Base-by-base conservation (phyloP, 352 stramenopile genomes). In the Thraustotheca clavata region DNA sequence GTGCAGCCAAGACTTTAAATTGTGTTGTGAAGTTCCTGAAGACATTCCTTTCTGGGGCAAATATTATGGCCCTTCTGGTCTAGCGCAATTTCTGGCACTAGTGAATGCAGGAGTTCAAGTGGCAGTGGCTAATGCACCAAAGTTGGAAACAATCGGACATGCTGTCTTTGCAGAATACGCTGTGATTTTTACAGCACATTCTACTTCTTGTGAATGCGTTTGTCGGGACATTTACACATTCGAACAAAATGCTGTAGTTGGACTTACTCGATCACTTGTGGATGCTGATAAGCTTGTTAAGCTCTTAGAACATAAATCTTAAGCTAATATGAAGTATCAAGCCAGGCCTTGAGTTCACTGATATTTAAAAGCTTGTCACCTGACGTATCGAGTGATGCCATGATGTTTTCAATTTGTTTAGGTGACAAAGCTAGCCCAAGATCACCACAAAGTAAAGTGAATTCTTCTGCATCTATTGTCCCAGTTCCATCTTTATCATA, bases 141-240 rank as follows among this genome's bases (percentile, higher is more conserved):
- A 65, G 32, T 79, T 88, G 14, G 76, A 88, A 49, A 76, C 79
- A 6, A 89, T 80, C 41, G 79, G 79, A 0, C 87, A 88, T 62
- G 87, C 80, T 2, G 83, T 91, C 32, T 84, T 89, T 32, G 76
- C 89, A 33, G 83, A 91, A 40, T 91, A 89, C 48, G 76, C 88
- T 2, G 75, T 76, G 0, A 89, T 70, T 3, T 82, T 91, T 29
- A 67, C 79, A 35, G 68, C 74, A 49, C 68, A 73, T 60, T 36
- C 47, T 39, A 63, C 7, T 29, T 22, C 26, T 34, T 43, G 20
- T 49, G 46, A 67, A 69, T 22, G 83, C 88, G 59, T 71, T 2
- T 91, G 82, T 46, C 89, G 79, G 0, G 83, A 91, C 54, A 89
- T 81, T 32, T 91, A 89, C 46, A 60, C 88, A 67, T 73, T 91